Evolutionary conservation across 2,329 filamentous ascomycete genomes (phyloP), one percentile per base, ranked within the genome.

Genomic region (Clathrospora elynae): DNA sequence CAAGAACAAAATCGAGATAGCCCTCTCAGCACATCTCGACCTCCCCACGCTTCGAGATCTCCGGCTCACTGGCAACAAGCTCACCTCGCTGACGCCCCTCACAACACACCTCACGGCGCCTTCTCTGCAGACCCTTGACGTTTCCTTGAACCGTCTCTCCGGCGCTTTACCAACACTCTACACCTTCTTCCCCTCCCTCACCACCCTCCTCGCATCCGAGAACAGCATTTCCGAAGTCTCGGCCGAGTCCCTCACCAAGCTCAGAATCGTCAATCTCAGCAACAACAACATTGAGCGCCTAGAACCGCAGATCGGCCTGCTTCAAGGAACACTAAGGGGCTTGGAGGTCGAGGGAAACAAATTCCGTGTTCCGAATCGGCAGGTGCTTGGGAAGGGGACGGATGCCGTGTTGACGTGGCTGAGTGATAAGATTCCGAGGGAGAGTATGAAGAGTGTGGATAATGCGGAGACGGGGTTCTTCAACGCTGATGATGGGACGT

Each of bases 241-340:
- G 1, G 85, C 88, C 0, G 85, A 90, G 7, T 77, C 83, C 7
- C 82, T 96, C 24, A 78, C 79, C 35, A 91, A 92, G 0, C 67
- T 96, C 42, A 82, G 83, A 52, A 80, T 87, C 4, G 81, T 95
- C 2, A 89, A 95, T 65, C 82, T 90, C 6, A 83, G 83, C 53
- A 91, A 90, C 68, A 97, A 97, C 62, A 86, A 92, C 35, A 89
- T 97, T 50, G 81, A 81, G n/a, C 81, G 83, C 32, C 74, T 97
- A 10, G 88, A 93, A 47, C 87, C 91, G 0, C 83, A 85, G 6
- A 78, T 97, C 8, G 92, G 92, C 0, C 74, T 95, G 9, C 75
- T 95, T 0, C 84, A 85, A 16, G 85, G 84, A 2, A 76, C 58
- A 51, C 82, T 72, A 74, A 87, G 77, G 70, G 80, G 77, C 39